Base-by-base conservation (phyloP, 345 rosid species). In the Corchorus capsularis region DNA sequence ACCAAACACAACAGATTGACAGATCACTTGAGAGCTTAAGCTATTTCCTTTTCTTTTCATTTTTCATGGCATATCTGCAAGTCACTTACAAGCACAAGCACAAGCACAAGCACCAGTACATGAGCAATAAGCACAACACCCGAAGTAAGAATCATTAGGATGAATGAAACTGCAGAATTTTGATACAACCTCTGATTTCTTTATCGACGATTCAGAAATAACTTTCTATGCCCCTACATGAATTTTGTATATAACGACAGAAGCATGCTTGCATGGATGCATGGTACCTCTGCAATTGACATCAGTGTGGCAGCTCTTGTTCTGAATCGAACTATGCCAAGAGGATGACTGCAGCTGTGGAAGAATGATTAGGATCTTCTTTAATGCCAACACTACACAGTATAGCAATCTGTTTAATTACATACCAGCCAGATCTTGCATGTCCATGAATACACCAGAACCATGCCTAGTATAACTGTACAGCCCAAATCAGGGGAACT, bases 101-200 rank as follows among this genome's bases (percentile, higher is more conserved):
- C 37, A 47, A 69, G 72, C 43, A 69, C 20, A 50, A 69, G 27
- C 54, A 67, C 37, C 16, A 16, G 47, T 17, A 52, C 61, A 69
- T 1, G 1, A 69, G 43, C 57, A 47, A 27, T 49, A 15, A 49
- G 19, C 72, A 69, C 1, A 69, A 32, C 12, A 16, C 59, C 73
- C 13, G 17, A 34, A 53, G 20, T 68, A 47, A 49, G 37, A 32
- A 69, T 50, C 27, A 6, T 19, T 67, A 32, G 43, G 32, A 69
- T 34, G 61, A 69, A 52, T 52, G 47, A 14, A 52, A 35, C 20
- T 39, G 27, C 59, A 52, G 17, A 53, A 9, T 34, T 50, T 50
- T 69, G 32, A 27, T 27, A 27, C 43, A 27, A 49, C 22, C 15
- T 63, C 27, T 15, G 27, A 5, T 16, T 32, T 69, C 43, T 12